phyloP scores from a whole-genome alignment of 768 basidiomycete species.

The Boletus sp. region DNA sequence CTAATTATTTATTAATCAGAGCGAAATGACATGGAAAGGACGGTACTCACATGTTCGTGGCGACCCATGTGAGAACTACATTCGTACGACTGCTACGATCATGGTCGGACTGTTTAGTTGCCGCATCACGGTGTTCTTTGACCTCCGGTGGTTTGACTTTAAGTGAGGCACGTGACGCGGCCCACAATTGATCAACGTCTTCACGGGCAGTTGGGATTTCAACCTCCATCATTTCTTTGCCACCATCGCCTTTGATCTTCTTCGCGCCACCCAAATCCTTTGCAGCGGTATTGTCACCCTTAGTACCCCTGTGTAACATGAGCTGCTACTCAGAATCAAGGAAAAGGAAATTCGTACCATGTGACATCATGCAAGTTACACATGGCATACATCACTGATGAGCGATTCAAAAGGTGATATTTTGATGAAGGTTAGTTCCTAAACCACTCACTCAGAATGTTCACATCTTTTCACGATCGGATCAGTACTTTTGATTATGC shows the following conservation, averaged over 20 bases:
- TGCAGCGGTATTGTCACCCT: slow-evolving; percentile 83
- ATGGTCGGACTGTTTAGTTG: slow-evolving; percentile 85
- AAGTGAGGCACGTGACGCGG: slow-evolving; percentile 67
- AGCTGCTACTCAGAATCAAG: neutral
- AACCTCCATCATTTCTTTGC: slow-evolving; percentile 85
- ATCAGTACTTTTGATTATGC: slow-evolving; percentile 6
- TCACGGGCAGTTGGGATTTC: slow-evolving; percentile 78
- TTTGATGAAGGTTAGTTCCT: neutral
- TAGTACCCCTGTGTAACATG: slow-evolving; percentile 65
- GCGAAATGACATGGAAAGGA: neutral
- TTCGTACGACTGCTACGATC: slow-evolving; percentile 83
- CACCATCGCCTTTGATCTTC: slow-evolving; percentile 80
- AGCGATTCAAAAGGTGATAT: neutral
- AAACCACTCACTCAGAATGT: slow-evolving; percentile 63
- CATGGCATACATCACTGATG: slow-evolving; percentile 85
- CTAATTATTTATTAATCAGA: too few species aligned
- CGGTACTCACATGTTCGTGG: slow-evolving; percentile 70
- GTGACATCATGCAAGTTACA: slow-evolving; percentile 89
- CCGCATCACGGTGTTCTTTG: slow-evolving; percentile 80
- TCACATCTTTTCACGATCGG: slow-evolving; percentile 48
- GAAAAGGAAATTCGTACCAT: slow-evolving; percentile 38
- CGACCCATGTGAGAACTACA: slow-evolving; percentile 80
- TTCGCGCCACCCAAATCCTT: slow-evolving; percentile 91
- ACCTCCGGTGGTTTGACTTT: slow-evolving; percentile 64
- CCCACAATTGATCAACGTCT: slow-evolving; percentile 87